phyloP scores from a whole-genome alignment of 2,329 filamentous ascomycete species.

The Talaromyces sp. region DNA sequence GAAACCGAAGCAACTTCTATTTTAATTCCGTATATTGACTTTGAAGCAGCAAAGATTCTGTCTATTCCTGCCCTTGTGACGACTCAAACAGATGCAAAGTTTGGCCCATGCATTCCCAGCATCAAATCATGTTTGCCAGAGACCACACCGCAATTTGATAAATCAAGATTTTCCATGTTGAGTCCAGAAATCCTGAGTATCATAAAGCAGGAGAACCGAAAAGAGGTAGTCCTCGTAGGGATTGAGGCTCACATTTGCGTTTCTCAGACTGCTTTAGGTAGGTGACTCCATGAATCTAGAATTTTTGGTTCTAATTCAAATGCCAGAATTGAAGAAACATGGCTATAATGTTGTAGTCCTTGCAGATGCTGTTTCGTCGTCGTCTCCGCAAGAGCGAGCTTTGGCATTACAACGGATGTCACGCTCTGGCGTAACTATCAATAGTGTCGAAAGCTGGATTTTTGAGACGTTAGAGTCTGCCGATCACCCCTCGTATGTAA shows the following conservation, averaged over 20 bases:
- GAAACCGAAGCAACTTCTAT: not conserved
- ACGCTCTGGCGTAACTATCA: not conserved
- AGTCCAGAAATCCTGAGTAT: not conserved
- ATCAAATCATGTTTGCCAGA: not conserved
- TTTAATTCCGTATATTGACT: not conserved
- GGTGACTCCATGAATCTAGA: not conserved
- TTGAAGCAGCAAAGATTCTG: not conserved
- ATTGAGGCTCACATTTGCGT: constrained; percentile 1
- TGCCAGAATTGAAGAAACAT: not conserved
- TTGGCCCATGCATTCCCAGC: not conserved
- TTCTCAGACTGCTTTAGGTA: not conserved
- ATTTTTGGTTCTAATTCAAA: no score
- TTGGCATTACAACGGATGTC: constrained; percentile 2
- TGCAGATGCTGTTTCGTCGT: constrained; percentile 2
- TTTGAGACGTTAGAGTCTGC: not conserved
- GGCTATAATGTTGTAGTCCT: constrained; percentile 5
- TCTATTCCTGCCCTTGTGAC: not conserved
- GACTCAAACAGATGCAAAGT: not conserved
- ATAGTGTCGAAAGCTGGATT: constrained; percentile 3
- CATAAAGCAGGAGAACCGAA: not conserved
- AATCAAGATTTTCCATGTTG: not conserved
- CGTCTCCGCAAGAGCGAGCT: not conserved
- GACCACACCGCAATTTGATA: not conserved
- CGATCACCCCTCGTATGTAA: not conserved
- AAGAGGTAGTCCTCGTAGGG: not conserved